These are phyloP conservation scores for Clavispora santaluciae DNA, from an alignment of 805 yeast genomes.

Conservation along the genomic window DNA sequence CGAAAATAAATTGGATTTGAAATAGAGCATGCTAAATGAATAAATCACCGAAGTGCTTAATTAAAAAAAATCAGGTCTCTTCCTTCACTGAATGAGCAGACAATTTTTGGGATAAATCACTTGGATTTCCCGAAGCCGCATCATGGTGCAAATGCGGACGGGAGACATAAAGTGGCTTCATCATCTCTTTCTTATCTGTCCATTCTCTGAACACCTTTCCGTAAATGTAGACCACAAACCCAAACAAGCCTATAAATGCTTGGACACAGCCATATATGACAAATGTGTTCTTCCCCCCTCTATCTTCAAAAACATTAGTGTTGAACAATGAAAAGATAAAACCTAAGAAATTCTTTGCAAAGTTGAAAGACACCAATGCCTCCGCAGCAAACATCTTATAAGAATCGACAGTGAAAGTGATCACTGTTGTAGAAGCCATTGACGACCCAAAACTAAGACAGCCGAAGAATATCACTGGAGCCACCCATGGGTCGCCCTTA, in stretches of 20 bases:
- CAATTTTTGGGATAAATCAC: neutral
- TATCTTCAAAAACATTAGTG: slow-evolving; percentile 36
- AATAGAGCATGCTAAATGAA: too few species aligned
- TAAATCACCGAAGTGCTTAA: too few species aligned
- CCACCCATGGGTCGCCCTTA: slow-evolving; percentile 47
- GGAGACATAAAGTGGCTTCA: slow-evolving; percentile 30
- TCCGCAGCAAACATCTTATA: slow-evolving; percentile 56
- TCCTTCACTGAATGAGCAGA: neutral
- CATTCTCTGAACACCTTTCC: slow-evolving; percentile 49
- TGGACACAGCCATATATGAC: slow-evolving; percentile 51
- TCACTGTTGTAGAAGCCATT: slow-evolving; percentile 57
- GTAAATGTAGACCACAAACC: slow-evolving; percentile 48
- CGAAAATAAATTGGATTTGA: slow-evolving; percentile 5
- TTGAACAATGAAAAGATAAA: slow-evolving; percentile 55
- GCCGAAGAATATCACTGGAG: slow-evolving; percentile 53
- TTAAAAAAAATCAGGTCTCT: neutral
- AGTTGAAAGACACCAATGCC: slow-evolving; percentile 51
- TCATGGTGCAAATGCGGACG: neutral
- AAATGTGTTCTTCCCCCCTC: slow-evolving; percentile 45
- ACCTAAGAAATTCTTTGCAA: slow-evolving; percentile 51
- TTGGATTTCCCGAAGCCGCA: neutral
- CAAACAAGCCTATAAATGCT: slow-evolving; percentile 42
- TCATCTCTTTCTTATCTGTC: slow-evolving; percentile 45
- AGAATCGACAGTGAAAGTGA: slow-evolving; percentile 54
- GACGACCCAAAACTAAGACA: slow-evolving; percentile 57